Evolutionary conservation across 495 filamentous ascomycete species (phyloP).

Genomic region (Clohesyomyces aquaticus): DNA sequence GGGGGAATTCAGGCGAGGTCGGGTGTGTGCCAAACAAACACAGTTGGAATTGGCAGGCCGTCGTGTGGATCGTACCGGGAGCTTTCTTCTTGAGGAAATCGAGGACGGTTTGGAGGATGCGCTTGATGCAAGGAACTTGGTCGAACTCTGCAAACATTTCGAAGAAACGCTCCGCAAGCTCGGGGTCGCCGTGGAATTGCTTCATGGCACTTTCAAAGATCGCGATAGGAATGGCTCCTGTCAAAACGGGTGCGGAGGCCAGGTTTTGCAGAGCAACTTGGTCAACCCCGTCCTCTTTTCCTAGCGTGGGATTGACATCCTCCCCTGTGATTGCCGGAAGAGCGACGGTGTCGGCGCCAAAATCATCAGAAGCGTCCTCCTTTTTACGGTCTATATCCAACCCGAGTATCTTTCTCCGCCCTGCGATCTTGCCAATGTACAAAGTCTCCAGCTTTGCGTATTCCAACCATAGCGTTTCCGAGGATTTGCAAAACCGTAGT

Average conservation of each 20-base stretch:
- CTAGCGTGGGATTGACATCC: conserved; percentile 65
- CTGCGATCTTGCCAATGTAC: conserved; percentile 79
- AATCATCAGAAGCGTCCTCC: conserved; percentile 47
- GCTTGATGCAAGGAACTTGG: conserved; percentile 63
- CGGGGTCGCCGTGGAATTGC: conserved; percentile 66
- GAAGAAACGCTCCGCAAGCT: conserved; percentile 76
- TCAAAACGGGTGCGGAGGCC: conserved; percentile 76
- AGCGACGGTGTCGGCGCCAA: conserved; percentile 57
- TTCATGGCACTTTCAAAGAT: conserved; percentile 89
- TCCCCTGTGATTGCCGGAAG: conserved; percentile 66
- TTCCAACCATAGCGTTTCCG: conserved; percentile 77
- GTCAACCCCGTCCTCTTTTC: conserved; percentile 56
- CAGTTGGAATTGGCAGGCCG: conserved; percentile 71
- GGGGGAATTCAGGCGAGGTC: conserved; percentile 71
- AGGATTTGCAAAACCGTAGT: conserved; percentile 78
- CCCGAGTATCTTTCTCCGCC: conserved; percentile 68
- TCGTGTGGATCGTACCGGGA: conserved; percentile 61
- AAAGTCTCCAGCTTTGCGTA: conserved; percentile 92
- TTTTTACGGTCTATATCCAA: conserved; percentile 58
- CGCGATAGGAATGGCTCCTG: conserved; percentile 87
- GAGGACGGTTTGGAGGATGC: conserved; percentile 77
- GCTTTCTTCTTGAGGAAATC: conserved; percentile 62
- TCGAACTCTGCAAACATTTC: conserved; percentile 72
- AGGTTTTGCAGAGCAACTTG: conserved; percentile 63
- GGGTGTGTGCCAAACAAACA: conserved; percentile 68